Base-by-base conservation (phyloP, 176 grass and related monocot species). In the Oryza nivara region DNA sequence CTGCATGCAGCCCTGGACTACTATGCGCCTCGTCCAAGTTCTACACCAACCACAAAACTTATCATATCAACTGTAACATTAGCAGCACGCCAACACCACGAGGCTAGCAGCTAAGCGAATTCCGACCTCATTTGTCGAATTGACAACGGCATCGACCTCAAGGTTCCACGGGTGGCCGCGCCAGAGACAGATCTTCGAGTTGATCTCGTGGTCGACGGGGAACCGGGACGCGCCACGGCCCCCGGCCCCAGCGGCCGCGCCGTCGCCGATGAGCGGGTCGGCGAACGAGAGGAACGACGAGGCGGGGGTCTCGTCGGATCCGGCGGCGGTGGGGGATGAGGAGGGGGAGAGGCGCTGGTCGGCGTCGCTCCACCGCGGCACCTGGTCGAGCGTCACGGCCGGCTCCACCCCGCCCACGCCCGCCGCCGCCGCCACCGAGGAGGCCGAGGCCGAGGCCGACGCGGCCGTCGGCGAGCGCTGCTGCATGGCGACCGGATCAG, bases 91-190 rank as follows among this genome's bases (percentile, higher is more conserved):
- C 20, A 82, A 7, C 46, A 35, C 10, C 40, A 40, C 12, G n/a
- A 44, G 14, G 36, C 26, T 26, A 17, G 41, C n/a, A n/a, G 46
- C 3, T 3, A 56, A 32, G 49, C 75, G 74, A 35, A 71, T 78
- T 65, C 56, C 20, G 26, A 94, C 96, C 96, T 99, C 93, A 81
- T 99, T 99, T 28, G 93, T 99, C 67, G 93, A 99, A 56, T 99
- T 99, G 79, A 99, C 96, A n/a, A 99, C 93, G 23, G 96, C 93
- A 70, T 99, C 96, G 46, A 96, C 93, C 81, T 99, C 91, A n/a
- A 99, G 89, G 78, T 82, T 99, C 96, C 93, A 99, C 6, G 91
- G 93, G 67, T 92, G 86, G 5, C 93, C 96, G 15, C 96, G 64
- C 93, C 96, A 99, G 36, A 99, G 93, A 48, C 92, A 99, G 78